Evolutionary conservation across 176 grass and related monocot genomes (phyloP).

Genomic region (Bromus sterilis): DNA sequence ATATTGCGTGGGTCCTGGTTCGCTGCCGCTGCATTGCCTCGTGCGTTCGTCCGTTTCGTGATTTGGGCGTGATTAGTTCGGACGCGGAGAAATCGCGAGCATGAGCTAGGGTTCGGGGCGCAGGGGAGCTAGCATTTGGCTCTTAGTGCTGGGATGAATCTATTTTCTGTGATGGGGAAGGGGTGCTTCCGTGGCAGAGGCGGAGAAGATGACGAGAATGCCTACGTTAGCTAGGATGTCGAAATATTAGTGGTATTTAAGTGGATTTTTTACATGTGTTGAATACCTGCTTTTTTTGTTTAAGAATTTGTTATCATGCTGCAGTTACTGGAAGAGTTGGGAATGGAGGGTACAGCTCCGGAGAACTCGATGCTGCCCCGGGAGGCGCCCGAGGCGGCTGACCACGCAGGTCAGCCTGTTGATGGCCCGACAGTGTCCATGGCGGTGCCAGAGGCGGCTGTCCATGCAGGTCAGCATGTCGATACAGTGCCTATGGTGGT

Average conservation of each 20-base stretch:
- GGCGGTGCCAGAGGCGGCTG: neutral
- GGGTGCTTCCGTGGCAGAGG: neutral
- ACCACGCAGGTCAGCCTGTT: neutral
- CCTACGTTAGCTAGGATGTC: neutral
- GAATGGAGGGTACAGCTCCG: conserved; percentile 23
- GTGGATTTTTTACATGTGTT: too few relatives aligned
- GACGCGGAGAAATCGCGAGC: neutral
- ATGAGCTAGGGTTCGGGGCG: neutral
- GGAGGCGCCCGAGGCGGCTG: neutral
- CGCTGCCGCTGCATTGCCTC: neutral
- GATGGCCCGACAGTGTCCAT: conserved; percentile 5
- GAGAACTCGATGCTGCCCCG: conserved; percentile 8
- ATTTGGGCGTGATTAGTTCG: neutral
- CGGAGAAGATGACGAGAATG: neutral
- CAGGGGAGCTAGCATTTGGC: neutral
- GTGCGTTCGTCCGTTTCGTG: neutral
- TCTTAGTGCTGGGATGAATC: neutral
- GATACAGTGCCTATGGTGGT: neutral
- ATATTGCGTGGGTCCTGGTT: neutral
- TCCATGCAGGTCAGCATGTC: neutral
- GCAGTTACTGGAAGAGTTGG: neutral
- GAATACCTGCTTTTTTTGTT: neutral
- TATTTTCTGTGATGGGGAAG: neutral
- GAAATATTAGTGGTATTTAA: neutral
- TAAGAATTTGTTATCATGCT: neutral